Conservation (phyloP, 345 rosid species). For the Noccaea bulbosa region DNA sequence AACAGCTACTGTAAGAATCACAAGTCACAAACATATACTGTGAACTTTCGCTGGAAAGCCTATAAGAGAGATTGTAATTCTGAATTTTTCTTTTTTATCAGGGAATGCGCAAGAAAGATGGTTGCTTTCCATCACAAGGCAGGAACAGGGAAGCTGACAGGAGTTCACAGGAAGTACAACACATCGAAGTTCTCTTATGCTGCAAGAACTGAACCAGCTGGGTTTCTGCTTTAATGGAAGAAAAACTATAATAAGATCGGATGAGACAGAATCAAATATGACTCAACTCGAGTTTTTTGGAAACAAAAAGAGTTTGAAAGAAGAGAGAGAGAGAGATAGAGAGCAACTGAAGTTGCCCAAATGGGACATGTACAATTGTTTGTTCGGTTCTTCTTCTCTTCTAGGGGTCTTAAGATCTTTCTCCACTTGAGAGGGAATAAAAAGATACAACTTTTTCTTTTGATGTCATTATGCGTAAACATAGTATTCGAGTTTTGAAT, state of each 20-base stretch:
- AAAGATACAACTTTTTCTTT: constrained; percentile 18
- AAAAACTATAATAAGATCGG: constrained; percentile 11
- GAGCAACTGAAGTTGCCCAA: constrained; percentile 31
- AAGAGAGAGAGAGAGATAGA: background rate
- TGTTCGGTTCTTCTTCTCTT: constrained; percentile 20
- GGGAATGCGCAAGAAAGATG: constrained; percentile 81
- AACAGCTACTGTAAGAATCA: constrained; percentile 51
- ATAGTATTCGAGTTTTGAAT: background rate
- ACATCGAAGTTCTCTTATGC: constrained; percentile 79
- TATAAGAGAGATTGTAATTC: background rate
- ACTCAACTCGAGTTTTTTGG: constrained; percentile 2
- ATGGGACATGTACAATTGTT: constrained; percentile 28
- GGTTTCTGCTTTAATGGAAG: constrained; percentile 53
- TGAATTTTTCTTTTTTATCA: constrained; percentile 28
- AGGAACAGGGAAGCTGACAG: constrained; percentile 79
- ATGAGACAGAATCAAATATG: constrained; percentile 13
- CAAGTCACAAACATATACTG: background rate
- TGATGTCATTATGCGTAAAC: background rate
- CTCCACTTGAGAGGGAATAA: constrained; percentile 36
- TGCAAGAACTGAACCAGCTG: constrained; percentile 64
- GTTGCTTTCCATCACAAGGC: constrained; percentile 74
- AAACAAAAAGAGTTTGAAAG: background rate
- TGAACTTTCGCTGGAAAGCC: background rate
- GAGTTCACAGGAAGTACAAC: constrained; percentile 79
- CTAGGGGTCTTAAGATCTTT: constrained; percentile 23